Percentiles rank a stretch among this genome's conserved stretches.
Conservation (phyloP, 2,329 filamentous ascomycete genomes). For the Malbranchea cinnamomea region DNA sequence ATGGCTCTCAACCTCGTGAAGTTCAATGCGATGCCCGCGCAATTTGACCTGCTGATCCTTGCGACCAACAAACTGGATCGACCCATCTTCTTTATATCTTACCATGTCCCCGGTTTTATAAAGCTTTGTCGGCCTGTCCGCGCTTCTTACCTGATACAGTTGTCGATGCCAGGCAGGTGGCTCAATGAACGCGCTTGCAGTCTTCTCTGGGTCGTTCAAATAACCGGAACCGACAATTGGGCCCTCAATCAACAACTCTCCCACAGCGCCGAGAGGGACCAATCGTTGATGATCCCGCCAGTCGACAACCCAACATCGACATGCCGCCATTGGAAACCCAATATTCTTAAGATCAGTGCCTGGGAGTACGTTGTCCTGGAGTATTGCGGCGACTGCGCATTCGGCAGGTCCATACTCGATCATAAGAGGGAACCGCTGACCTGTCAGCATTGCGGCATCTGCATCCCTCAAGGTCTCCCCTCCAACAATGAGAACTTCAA, state of each 20-base stretch:
- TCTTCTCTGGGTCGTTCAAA: slow-evolving; percentile 28
- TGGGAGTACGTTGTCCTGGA: slow-evolving; percentile 22
- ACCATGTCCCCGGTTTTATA: slow-evolving; percentile 25
- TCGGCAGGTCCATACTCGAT: slow-evolving; percentile 32
- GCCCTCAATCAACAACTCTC: slow-evolving; percentile 47
- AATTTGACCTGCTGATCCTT: slow-evolving; percentile 23
- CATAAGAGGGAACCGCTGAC: slow-evolving; percentile 27
- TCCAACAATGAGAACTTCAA: slow-evolving; percentile 28
- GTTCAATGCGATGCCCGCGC: slow-evolving; percentile 22
- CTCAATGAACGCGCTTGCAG: slow-evolving; percentile 37
- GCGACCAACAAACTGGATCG: slow-evolving; percentile 18
- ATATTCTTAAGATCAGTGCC: slow-evolving; percentile 25
- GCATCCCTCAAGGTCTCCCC: slow-evolving; percentile 31
- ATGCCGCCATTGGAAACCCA: slow-evolving; percentile 22
- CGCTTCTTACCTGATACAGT: slow-evolving; percentile 6
- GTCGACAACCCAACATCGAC: slow-evolving; percentile 27
- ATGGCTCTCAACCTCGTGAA: slow-evolving; percentile 20
- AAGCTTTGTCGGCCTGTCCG: slow-evolving; percentile 11
- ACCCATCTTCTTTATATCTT: slow-evolving; percentile 17
- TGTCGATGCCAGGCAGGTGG: slow-evolving; percentile 28
- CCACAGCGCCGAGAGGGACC: slow-evolving; percentile 39
- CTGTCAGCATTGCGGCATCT: slow-evolving; percentile 28
- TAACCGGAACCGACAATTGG: slow-evolving; percentile 31
- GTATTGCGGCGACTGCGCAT: slow-evolving; percentile 27
- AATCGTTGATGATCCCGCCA: slow-evolving; percentile 22